Percentiles rank a stretch among this genome's conserved stretches.
Conservation (phyloP, 139 green algal genomes). For the Dunaliella primolecta region DNA sequence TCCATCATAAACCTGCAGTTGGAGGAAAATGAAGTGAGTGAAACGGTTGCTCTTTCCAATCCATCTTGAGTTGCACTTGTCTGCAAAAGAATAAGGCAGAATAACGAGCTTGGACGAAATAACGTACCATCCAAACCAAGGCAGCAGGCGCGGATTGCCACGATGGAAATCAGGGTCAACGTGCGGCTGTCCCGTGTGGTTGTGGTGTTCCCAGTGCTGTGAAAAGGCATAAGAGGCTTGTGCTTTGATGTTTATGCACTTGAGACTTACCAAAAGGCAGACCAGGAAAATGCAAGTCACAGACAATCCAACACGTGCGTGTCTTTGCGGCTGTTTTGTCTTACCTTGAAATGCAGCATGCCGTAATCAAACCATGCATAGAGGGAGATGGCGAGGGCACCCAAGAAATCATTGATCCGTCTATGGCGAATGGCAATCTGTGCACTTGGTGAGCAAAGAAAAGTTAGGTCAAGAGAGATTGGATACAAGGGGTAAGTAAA, state of each 20-base stretch:
- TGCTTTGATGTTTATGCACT: too few relatives aligned
- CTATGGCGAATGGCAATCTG: constrained; percentile 31
- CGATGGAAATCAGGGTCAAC: constrained; percentile 37
- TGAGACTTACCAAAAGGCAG: too few relatives aligned
- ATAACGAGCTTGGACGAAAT: neutral
- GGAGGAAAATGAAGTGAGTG: too few relatives aligned
- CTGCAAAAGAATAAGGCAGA: neutral
- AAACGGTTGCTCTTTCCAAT: too few relatives aligned
- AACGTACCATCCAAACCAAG: constrained; percentile 32
- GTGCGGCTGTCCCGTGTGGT: constrained; percentile 32
- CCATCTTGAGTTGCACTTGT: too few relatives aligned
- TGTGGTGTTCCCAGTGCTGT: constrained; percentile 54
- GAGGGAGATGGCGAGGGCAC: constrained; percentile 32
- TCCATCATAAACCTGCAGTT: constrained; percentile 51
- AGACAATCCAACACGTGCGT: too few relatives aligned
- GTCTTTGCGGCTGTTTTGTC: too few relatives aligned
- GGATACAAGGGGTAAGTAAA: too few relatives aligned
- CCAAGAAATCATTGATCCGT: constrained; percentile 38
- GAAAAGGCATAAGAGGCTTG: too few relatives aligned
- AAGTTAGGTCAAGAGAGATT: too few relatives aligned
- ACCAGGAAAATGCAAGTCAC: too few relatives aligned
- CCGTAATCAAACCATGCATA: constrained; percentile 50
- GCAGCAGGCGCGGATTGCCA: constrained; percentile 32
- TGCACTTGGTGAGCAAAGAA: too few relatives aligned
- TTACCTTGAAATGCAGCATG: constrained; percentile 31